These are phyloP conservation scores for Rhodotorula glutinis DNA, from an alignment of 1,284 basidiomycete species.

Conservation along the genomic window DNA sequence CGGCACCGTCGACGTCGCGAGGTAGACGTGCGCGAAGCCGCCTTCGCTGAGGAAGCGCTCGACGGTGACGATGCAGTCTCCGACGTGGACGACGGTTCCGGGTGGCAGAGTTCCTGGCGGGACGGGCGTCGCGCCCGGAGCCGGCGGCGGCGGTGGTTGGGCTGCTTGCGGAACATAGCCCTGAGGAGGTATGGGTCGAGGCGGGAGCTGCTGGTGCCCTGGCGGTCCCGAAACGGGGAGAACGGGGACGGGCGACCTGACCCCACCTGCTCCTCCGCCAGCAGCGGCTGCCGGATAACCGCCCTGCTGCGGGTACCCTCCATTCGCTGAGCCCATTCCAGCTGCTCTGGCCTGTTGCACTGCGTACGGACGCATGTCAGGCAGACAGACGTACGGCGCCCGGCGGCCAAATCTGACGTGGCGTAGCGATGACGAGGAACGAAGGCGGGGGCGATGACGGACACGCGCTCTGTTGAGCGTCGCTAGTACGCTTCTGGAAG, in stretches of 20 bases:
- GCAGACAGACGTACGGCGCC: no score
- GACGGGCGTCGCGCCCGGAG: neutral
- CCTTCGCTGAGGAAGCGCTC: conserved; percentile 92
- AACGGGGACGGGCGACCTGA: no score
- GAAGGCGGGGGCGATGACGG: no score
- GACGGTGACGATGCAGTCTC: conserved; percentile 80
- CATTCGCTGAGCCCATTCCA: neutral
- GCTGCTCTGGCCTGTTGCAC: neutral
- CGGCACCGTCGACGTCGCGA: conserved; percentile 79
- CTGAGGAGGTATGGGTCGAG: no score
- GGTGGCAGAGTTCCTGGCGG: conserved; percentile 52
- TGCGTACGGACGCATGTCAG: neutral
- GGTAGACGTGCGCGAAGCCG: conserved; percentile 97
- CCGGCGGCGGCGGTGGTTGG: neutral
- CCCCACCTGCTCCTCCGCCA: no score
- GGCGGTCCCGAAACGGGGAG: no score
- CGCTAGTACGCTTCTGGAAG: no score
- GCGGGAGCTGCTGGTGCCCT: no score
- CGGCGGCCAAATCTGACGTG: neutral
- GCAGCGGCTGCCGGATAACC: neutral
- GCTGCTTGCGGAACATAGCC: neutral
- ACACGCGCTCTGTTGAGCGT: no score
- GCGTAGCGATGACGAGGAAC: neutral
- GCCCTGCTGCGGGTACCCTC: no score
- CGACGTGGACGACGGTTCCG: conserved; percentile 85